Evolutionary conservation across 2,329 filamentous ascomycete genomes (phyloP), one percentile per base, ranked within the genome.

Genomic region (Penicillium vulpinum): DNA sequence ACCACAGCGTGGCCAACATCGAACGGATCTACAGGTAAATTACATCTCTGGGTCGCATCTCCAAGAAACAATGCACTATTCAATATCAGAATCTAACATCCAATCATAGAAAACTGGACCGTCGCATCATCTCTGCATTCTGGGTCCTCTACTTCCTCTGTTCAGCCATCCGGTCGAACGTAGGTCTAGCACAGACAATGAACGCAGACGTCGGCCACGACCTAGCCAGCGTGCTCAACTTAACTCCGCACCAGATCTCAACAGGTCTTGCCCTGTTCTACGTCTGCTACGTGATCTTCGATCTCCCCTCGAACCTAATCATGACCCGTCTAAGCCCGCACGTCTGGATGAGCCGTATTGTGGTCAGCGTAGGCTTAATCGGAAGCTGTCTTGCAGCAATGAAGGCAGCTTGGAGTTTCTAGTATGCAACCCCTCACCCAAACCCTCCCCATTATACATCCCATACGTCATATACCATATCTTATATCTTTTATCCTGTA

Each of bases 171-270:
- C 87, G 91, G 51, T 94, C 91, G 67, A 96, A 95, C 75, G 90
- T 96, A 63, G 91, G 91, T 60, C 86, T 96, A 64, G 90, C 92
- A n/a, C 91, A 96, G 77, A 96, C 92, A 1, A 96, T 96, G 92
- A 96, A 96, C 76, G 76, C 75, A 29, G 76, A 82, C 18, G 76
- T 83, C 40, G 82, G 83, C 33, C 91, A 96, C 70, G 88, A 94
- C 70, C 84, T 96, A n/a, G 83, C 83, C 64, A 83, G 85, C 2
- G 83, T 88, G 36, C 82, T 96, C 49, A 71, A 85, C 58, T 78
- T 96, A 62, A 86, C 85, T 0, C 76, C 87, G 10, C 89, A 89
- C 66, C 88, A 96, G 74, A 87, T 91, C 16, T 95, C 91, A 0
- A 92, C 89, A 0, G 91, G 90, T 47, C 79, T 96, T 38, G 90